A percentile compares a stretch with the other conserved stretches of the same genome.
Evolutionary conservation across 306 rosid genomes (phyloP).

Genomic region (Betula pendula): DNA sequence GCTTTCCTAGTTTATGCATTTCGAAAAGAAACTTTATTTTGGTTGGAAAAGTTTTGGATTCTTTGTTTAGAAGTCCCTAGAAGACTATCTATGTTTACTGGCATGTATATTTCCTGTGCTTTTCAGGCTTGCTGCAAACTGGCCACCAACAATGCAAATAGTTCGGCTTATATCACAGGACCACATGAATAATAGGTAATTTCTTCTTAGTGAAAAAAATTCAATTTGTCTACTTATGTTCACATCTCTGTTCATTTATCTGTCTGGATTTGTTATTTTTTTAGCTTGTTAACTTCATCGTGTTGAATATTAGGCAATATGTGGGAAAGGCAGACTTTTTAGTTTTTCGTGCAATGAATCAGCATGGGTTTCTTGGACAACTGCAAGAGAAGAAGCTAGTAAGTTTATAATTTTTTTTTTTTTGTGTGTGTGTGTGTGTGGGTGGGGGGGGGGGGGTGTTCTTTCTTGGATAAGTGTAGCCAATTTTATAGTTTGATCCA

Average conservation of each 20-base stretch:
- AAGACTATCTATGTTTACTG: slow-evolving; percentile 15
- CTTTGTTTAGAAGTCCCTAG: slow-evolving; percentile 12
- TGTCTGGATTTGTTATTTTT: slow-evolving; percentile 15
- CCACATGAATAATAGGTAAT: slow-evolving; percentile 94
- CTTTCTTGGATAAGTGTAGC: background rate
- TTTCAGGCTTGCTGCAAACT: slow-evolving; percentile 96
- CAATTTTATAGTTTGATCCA: background rate
- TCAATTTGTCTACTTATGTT: slow-evolving; percentile 10
- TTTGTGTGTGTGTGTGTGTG: background rate
- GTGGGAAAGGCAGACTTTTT: slow-evolving; percentile 96
- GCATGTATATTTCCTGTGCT: slow-evolving; percentile 26
- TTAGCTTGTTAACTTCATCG: slow-evolving; percentile 25
- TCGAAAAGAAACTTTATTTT: background rate
- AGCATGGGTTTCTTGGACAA: slow-evolving; percentile 90
- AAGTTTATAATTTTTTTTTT: slow-evolving; percentile 27
- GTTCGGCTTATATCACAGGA: slow-evolving; percentile 94
- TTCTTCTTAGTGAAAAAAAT: slow-evolving; percentile 24
- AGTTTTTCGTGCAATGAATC: slow-evolving; percentile 92
- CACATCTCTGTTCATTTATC: slow-evolving; percentile 1
- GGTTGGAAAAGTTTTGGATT: slow-evolving; percentile 3
- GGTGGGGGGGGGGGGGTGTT: no score
- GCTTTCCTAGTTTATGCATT: background rate
- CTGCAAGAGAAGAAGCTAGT: slow-evolving; percentile 97
- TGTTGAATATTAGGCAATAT: slow-evolving; percentile 70
- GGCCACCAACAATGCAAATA: slow-evolving; percentile 91